Base-by-base conservation (phyloP, 2,329 filamentous ascomycete genomes). In the Dryadomyces sulphureus region DNA sequence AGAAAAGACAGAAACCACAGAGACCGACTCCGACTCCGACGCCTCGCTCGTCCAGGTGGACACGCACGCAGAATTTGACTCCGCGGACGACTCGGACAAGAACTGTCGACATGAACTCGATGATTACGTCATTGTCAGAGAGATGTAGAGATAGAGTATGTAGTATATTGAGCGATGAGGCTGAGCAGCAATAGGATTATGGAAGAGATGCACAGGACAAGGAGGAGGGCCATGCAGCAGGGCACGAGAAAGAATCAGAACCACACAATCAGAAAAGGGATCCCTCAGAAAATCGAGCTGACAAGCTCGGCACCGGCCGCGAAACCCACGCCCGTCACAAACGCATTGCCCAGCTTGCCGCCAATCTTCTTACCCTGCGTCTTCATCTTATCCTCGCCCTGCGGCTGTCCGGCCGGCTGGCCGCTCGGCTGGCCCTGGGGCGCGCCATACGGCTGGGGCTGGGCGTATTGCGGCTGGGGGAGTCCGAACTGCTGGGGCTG, bases 351-450 rank as follows among this genome's bases (percentile, higher is more conserved):
- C 58, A 90, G 62, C 72, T 95, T 96, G 77, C 93, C 94, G 54
- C 90, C 89, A 64, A 95, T 84, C 68, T 95, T 95, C 79, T 94
- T 94, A 47, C 86, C 88, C 47, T 79, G 75, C 63, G 86, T 73
- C 52, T 78, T 73, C 16, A 79, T 67, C 67, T 92, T 92, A 16
- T 67, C 69, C 8, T 66, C 69, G 38, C 12, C 66, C 66, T n/a
- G n/a, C n/a, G n/a, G n/a, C n/a, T 41, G 22, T 11, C 39, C 39
- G 24, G 19, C 21, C 38, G 21, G 56, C 17, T 64, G 65, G n/a
- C n/a, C n/a, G n/a, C n/a, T n/a, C 55, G 21, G 45, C 17, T 38
- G 46, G 17, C 25, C 35, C 64, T 82, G 82, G 4, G 74, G 77
- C 62, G 74, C 77, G 58, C 68, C 69, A 58, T 73, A 69, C 11